phyloP scores from a whole-genome alignment of 805 yeast species.

The Wickerhamiella kurtzmanii region DNA sequence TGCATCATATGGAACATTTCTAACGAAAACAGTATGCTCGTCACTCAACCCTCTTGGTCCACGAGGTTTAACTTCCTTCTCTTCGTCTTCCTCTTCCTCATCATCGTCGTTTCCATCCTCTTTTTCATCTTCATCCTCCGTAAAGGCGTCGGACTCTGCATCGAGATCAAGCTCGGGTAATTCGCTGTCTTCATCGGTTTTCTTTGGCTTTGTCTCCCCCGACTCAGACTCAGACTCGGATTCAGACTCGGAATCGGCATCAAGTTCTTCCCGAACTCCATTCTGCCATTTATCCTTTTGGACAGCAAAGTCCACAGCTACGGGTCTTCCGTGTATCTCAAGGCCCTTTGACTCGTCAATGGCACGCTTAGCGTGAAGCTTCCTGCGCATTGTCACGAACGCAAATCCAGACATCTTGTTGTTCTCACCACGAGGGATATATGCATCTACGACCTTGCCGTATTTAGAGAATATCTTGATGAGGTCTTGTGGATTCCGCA shows the following conservation, averaged over 20 bases:
- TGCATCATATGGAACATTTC: constrained; percentile 92
- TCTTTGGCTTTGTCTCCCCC: constrained; percentile 11
- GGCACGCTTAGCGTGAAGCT: constrained; percentile 65
- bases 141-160: constrained; percentile 14
- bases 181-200: constrained; percentile 22
- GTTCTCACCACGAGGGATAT: constrained; percentile 74
- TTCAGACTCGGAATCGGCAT: constrained; percentile 28
- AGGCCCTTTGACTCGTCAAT: constrained; percentile 61
- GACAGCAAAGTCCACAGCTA: constrained; percentile 87
- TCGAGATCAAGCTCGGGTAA: constrained; percentile 24
- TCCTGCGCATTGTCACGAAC: constrained; percentile 77
- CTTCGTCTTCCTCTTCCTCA: constrained; percentile 24
- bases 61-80: constrained; percentile 20
- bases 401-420: constrained; percentile 93
- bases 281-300: constrained; percentile 73
- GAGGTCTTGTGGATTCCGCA: constrained; percentile 61
- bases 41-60: constrained; percentile 23
- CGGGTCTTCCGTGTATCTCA: constrained; percentile 78
- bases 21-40: constrained; percentile 55
- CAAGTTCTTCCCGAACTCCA: constrained; percentile 30
- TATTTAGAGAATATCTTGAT: constrained; percentile 56
- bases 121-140: constrained; percentile 23
- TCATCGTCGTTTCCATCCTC: constrained; percentile 29
- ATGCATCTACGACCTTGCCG: constrained; percentile 81
- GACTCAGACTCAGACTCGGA: constrained; percentile 13